Conservation (phyloP, 805 yeast species). For the Yarrowia alimentaria region DNA sequence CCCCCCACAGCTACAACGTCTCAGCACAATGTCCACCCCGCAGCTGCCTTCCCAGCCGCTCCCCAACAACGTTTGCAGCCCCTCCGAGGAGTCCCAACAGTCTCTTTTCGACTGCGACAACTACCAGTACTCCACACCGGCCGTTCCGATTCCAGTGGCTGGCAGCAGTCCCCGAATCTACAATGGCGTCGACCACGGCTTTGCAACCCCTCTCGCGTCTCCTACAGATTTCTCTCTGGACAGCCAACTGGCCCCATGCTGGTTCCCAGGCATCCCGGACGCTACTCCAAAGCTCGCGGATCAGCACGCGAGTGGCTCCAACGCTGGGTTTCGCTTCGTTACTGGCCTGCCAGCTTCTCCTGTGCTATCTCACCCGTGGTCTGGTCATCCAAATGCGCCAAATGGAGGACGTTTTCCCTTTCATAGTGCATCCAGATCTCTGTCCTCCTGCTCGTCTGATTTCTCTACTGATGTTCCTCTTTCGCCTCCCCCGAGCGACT, state of each 20-base stretch:
- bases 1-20: too few relatives aligned
- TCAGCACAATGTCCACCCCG: too few relatives aligned
- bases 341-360: constrained; percentile 1
- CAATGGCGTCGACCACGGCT: not conserved
- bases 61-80: too few relatives aligned
- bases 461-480: not conserved
- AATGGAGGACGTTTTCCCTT: constrained; percentile 3
- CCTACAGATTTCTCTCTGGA: constrained; percentile 7
- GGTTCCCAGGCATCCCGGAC: not conserved
- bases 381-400: constrained; percentile 3
- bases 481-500: constrained; percentile 10
- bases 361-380: constrained; percentile 8
- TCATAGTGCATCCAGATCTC: constrained; percentile 2
- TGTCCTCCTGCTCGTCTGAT: constrained; percentile 8
- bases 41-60: too few relatives aligned
- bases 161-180: too few relatives aligned
- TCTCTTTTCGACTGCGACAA: too few relatives aligned
- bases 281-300: not conserved
- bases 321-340: not conserved
- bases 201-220: constrained; percentile 12
- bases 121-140: too few relatives aligned
- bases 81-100: too few relatives aligned
- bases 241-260: not conserved
- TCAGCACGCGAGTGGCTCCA: too few relatives aligned
- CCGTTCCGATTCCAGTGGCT: too few relatives aligned